Evolutionary conservation across 306 rosid species (phyloP).

Genomic region (Fragaria iinumae): DNA sequence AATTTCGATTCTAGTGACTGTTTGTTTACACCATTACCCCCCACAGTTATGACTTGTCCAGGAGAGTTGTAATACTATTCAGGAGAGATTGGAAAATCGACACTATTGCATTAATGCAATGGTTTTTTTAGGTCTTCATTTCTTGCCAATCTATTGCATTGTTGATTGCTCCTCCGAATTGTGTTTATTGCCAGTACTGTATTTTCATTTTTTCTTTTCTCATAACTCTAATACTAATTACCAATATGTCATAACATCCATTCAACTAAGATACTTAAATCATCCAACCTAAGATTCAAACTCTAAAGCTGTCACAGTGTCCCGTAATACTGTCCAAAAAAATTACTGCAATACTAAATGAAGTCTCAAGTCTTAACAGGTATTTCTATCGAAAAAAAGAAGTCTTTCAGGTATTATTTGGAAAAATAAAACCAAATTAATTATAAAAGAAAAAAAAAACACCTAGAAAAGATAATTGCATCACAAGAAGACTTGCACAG

Average conservation of each 20-base stretch:
- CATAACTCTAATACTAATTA: neutral
- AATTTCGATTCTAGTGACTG: slow-evolving; percentile 40
- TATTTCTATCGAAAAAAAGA: no score
- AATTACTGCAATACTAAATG: no score
- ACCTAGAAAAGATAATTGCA: no score
- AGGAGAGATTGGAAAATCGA: slow-evolving; percentile 11
- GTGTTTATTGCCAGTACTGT: neutral
- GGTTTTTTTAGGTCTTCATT: neutral
- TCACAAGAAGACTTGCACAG: no score
- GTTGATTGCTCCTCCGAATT: neutral
- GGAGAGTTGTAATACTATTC: slow-evolving; percentile 21
- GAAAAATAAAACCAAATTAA: no score
- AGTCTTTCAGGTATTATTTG: no score
- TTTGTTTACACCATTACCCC: slow-evolving; percentile 34
- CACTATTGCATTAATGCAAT: slow-evolving; percentile 10
- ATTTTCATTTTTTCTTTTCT: neutral
- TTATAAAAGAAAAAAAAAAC: no score
- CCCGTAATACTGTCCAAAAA: no score
- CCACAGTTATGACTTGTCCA: slow-evolving; percentile 16
- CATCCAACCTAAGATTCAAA: no score
- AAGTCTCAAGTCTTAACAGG: no score
- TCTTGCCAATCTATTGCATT: neutral
- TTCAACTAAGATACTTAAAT: neutral
- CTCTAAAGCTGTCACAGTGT: no score
- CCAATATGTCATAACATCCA: neutral